phyloP scores from a whole-genome alignment of 2,329 filamentous ascomycete genomes.

The Fusarium longipes region DNA sequence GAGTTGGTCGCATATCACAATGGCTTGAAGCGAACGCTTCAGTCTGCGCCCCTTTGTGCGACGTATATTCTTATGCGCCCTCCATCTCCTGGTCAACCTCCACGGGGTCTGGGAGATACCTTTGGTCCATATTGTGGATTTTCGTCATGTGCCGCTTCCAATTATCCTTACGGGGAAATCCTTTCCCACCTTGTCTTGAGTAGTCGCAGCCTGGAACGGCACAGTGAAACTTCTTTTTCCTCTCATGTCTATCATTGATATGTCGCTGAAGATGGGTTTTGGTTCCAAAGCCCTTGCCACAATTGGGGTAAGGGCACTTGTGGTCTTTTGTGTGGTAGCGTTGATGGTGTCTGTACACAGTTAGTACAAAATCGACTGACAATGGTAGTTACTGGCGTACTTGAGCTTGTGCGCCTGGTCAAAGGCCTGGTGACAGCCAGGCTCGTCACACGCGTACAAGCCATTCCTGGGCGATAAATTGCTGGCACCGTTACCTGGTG shows the following conservation, averaged over 20 bases:
- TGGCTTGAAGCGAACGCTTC: background rate
- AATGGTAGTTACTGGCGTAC: constrained; percentile 50
- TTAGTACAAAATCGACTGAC: background rate
- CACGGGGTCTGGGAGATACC: constrained; percentile 55
- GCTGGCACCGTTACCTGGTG: constrained; percentile 47
- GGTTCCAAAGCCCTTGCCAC: constrained; percentile 68
- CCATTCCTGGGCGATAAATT: constrained; percentile 48
- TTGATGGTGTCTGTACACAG: constrained; percentile 63
- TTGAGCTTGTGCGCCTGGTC: constrained; percentile 71
- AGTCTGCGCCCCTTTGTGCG: background rate
- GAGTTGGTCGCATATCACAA: background rate
- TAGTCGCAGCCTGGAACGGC: constrained; percentile 65
- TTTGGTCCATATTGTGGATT: constrained; percentile 62
- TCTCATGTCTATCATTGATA: constrained; percentile 70
- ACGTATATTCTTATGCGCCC: constrained; percentile 26
- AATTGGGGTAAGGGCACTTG: constrained; percentile 64
- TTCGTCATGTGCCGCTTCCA: constrained; percentile 72
- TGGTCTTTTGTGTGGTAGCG: constrained; percentile 71
- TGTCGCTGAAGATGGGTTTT: constrained; percentile 72
- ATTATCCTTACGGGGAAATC: constrained; percentile 71
- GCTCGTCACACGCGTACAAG: constrained; percentile 51
- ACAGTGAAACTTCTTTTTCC: constrained; percentile 70
- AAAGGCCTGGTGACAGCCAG: constrained; percentile 57
- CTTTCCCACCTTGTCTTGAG: constrained; percentile 66
- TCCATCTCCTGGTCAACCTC: constrained; percentile 53